These are phyloP conservation scores for Ganoderma sp. DNA, from an alignment of 1,284 basidiomycete genomes.

Conservation along the genomic window DNA sequence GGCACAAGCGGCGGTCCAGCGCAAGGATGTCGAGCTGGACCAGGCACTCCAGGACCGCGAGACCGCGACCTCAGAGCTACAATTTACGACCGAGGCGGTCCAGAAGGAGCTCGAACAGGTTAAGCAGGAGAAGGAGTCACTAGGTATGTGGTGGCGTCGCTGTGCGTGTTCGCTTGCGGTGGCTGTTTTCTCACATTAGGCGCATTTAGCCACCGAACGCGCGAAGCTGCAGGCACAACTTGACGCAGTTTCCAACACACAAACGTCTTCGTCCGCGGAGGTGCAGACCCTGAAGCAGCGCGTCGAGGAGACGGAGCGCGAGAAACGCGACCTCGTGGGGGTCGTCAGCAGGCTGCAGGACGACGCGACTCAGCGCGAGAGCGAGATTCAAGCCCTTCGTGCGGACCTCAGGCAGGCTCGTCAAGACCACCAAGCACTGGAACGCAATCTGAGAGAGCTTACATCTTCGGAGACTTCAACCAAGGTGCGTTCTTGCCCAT, in stretches of 20 bases:
- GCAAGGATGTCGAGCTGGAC: slow-evolving; percentile 79
- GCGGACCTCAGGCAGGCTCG: slow-evolving; percentile 73
- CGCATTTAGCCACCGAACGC: slow-evolving; percentile 54
- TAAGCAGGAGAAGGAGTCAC: slow-evolving; percentile 65
- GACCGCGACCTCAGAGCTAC: slow-evolving; percentile 58
- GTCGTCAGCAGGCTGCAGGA: slow-evolving; percentile 77
- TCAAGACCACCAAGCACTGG: slow-evolving; percentile 70
- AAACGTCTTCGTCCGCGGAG: slow-evolving; percentile 65
- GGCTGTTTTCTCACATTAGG: slow-evolving; percentile 3
- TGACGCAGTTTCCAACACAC: slow-evolving; percentile 55
- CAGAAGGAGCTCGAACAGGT: slow-evolving; percentile 59
- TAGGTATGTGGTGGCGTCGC: slow-evolving; percentile 52
- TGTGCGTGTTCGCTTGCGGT: background rate
- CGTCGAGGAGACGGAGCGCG: slow-evolving; percentile 74
- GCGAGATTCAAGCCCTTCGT: slow-evolving; percentile 73
- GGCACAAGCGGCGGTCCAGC: slow-evolving; percentile 63
- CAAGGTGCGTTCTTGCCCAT: slow-evolving; percentile 51
- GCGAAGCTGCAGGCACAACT: slow-evolving; percentile 60
- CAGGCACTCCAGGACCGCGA: slow-evolving; percentile 79
- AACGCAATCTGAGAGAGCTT: slow-evolving; percentile 70
- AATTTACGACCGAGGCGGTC: slow-evolving; percentile 53
- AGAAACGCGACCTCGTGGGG: slow-evolving; percentile 79
- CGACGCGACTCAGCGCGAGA: slow-evolving; percentile 71
- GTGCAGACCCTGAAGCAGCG: slow-evolving; percentile 60
- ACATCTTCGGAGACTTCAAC: slow-evolving; percentile 73